Conservation (phyloP, 2,329 filamentous ascomycete genomes). For the Lecanicillium sp. region DNA sequence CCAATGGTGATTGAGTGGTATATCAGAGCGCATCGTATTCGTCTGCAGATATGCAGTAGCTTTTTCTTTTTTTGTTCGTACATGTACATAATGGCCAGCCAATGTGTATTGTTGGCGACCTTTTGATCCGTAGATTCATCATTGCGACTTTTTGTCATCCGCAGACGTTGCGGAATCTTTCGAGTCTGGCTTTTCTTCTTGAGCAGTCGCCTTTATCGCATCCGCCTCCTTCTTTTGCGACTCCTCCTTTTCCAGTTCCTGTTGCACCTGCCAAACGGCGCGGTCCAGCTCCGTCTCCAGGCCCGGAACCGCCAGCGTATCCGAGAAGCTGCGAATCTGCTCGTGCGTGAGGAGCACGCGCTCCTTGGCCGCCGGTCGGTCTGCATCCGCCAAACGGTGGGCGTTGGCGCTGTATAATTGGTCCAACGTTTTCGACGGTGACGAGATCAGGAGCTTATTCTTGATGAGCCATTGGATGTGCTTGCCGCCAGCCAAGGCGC, state of each 20-base stretch:
- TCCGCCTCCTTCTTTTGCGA: conserved; percentile 20
- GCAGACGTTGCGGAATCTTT: too few species aligned
- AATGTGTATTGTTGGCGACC: too few species aligned
- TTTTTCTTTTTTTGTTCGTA: too few species aligned
- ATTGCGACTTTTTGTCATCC: too few species aligned
- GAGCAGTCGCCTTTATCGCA: neutral
- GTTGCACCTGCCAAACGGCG: conserved; percentile 66
- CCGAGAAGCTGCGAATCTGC: conserved; percentile 50
- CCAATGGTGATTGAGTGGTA: too few species aligned
- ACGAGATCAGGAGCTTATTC: conserved; percentile 59
- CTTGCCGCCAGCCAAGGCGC: conserved; percentile 74
- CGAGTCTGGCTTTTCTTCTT: too few species aligned
- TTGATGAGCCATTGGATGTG: conserved; percentile 76
- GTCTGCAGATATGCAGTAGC: too few species aligned
- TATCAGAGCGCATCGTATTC: too few species aligned
- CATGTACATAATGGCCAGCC: too few species aligned
- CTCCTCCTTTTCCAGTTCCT: conserved; percentile 34
- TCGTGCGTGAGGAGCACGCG: conserved; percentile 38
- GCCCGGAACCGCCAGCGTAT: conserved; percentile 59
- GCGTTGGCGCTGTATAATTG: conserved; percentile 56
- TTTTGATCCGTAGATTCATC: too few species aligned
- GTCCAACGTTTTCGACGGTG: conserved; percentile 64
- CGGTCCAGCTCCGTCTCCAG: conserved; percentile 66
- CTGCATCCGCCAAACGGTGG: conserved; percentile 9
- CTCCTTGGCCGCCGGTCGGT: conserved; percentile 17